Percentiles rank a stretch among this genome's conserved stretches.
phyloP scores from a whole-genome alignment of 345 rosid species.

The Adansonia digitata region DNA sequence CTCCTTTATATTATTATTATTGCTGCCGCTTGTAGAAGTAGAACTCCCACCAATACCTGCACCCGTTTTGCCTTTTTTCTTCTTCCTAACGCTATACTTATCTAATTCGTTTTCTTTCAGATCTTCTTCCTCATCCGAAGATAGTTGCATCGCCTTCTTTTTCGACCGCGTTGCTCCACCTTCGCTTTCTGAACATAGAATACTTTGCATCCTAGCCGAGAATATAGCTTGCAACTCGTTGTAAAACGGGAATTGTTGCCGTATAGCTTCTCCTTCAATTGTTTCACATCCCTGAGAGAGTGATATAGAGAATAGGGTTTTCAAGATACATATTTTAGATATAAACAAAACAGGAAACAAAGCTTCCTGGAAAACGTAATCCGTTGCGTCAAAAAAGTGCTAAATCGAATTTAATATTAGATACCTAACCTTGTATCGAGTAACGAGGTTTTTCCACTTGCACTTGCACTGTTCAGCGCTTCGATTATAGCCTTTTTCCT shows the following conservation, averaged over 20 bases:
- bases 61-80: constrained; percentile 35
- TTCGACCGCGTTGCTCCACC: constrained; percentile 51
- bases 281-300: constrained; percentile 90
- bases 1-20: constrained; percentile 37
- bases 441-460: constrained; percentile 98
- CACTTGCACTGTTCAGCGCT: constrained; percentile 99
- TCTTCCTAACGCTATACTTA: constrained; percentile 35
- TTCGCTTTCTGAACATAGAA: constrained; percentile 67
- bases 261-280: constrained; percentile 58
- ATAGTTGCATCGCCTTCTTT: constrained; percentile 45
- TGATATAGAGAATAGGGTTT: constrained; percentile 22
- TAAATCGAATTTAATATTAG: background rate
- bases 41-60: constrained; percentile 10
- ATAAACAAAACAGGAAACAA: background rate
- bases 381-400: background rate
- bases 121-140: constrained; percentile 80
- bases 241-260: constrained; percentile 87
- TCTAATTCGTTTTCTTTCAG: constrained; percentile 53
- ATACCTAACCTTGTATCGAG: constrained; percentile 80
- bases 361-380: background rate
- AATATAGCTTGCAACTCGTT: constrained; percentile 70
- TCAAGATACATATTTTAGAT: background rate
- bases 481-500: constrained; percentile 76
- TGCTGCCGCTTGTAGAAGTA: background rate
- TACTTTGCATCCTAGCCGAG: constrained; percentile 57